Evolutionary conservation across 2,329 filamentous ascomycete species (phyloP).

Genomic region (Xylaria sp.): DNA sequence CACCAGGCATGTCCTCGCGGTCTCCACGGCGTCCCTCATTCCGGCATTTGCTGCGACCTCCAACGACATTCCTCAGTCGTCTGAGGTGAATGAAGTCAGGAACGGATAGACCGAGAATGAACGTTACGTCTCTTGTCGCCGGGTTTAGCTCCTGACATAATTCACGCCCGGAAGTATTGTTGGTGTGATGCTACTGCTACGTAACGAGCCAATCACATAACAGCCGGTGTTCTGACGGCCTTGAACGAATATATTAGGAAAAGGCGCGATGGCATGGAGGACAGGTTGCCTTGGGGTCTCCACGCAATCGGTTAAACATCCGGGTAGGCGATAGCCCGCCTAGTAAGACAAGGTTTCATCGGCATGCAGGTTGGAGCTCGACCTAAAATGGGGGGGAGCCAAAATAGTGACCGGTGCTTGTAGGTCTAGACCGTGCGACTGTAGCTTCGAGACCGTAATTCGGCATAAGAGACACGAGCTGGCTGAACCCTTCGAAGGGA

Average conservation of each 20-base stretch:
- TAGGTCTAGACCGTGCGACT: background rate
- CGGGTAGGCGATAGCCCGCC: background rate
- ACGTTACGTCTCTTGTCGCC: conserved; percentile 21
- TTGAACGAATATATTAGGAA: conserved; percentile 2
- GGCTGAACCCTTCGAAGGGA: too few relatives aligned
- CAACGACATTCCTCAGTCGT: background rate
- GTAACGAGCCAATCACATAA: conserved; percentile 26
- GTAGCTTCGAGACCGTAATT: background rate
- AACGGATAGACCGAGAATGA: conserved; percentile 1
- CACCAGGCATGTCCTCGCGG: background rate
- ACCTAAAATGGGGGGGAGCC: background rate
- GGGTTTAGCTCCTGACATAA: background rate
- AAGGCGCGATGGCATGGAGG: conserved; percentile 4
- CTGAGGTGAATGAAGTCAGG: background rate
- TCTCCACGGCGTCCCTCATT: background rate
- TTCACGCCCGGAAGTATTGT: background rate
- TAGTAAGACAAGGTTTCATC: background rate
- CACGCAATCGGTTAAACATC: conserved; percentile 16
- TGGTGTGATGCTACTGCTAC: conserved; percentile 34
- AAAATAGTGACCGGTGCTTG: background rate
- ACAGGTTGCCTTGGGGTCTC: background rate
- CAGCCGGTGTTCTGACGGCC: conserved; percentile 24
- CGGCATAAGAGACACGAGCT: background rate
- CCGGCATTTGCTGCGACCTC: conserved; percentile 7
- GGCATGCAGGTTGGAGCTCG: background rate